Evolutionary conservation across 208 protist genomes (phyloP), one percentile per base, ranked within the genome.

Genomic region (Leishmania guyanensis): DNA sequence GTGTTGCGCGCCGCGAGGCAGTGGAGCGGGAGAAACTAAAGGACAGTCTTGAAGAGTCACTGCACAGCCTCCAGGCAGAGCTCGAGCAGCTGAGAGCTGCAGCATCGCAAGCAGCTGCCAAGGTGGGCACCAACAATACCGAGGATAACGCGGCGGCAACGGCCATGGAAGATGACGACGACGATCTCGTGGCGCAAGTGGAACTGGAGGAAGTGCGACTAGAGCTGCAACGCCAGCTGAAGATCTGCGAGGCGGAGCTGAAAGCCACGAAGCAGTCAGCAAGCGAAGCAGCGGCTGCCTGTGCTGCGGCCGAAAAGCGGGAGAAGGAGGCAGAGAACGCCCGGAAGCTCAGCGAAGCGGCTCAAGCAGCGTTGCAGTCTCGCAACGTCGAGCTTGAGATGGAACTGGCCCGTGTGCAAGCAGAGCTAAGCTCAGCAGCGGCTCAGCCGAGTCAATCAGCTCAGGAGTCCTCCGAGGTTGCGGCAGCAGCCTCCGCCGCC

Each of bases 131-230:
- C 26, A 33, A 64, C 26, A 46, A 46, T 46, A 46, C 43, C 43
- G 43, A 8, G 43, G 43, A 46, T 46, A 46, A 46, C 2, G 43
- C 43, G 43, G 43, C 43, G 43, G 43, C 64, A 69, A 26, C 64
- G 9, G 64, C 20, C n/a, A 73, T 17, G 3, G 46, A 8, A 6
- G 69, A 71, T 36, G 75, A 80, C 2, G 81, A 80, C n/a, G 75
- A 65, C 69, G 62, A 84, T 20, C 26, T 84, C 75, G 81, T 76
- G 2, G 69, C 48, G 56, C 76, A 84, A 64, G 75, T 81, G 68
- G 68, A 62, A 39, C 22, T 70, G 17, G 81, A 84, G n/a, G 76
- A 80, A n/a, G 70, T 78, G 50, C 75, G 76, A 12, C 60, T 80
- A 10, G 39, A 36, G 8, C 17, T 82, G 69, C 77, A 79, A n/a